Percentiles rank a stretch among this genome's conserved stretches.
Evolutionary conservation across 2,329 filamentous ascomycete genomes (phyloP).

Genomic region (Fusarium sp.): DNA sequence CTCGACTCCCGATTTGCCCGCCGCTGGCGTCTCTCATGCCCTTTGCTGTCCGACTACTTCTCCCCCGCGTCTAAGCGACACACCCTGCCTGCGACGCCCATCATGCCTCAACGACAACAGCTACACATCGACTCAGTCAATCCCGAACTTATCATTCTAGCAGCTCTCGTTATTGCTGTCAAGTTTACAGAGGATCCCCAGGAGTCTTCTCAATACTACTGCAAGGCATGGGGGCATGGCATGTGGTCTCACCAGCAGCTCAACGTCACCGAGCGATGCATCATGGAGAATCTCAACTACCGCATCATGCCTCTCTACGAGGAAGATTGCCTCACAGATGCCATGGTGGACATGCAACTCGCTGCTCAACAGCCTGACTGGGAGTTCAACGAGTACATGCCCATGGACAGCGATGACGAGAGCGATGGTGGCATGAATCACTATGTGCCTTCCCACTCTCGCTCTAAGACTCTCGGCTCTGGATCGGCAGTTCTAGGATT

Average conservation of each 20-base stretch:
- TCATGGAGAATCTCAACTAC: slow-evolving; percentile 74
- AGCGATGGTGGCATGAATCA: slow-evolving; percentile 42
- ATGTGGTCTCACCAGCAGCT: slow-evolving; percentile 73
- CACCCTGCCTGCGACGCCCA: slow-evolving; percentile 60
- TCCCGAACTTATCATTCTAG: slow-evolving; percentile 74
- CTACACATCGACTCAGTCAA: slow-evolving; percentile 72
- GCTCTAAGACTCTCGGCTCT: slow-evolving; percentile 54
- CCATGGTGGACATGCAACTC: slow-evolving; percentile 73
- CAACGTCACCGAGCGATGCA: slow-evolving; percentile 72
- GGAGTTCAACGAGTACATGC: slow-evolving; percentile 48
- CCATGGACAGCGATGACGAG: slow-evolving; percentile 50
- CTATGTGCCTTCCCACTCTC: slow-evolving; percentile 52
- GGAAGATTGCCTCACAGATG: slow-evolving; percentile 68
- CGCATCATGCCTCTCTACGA: slow-evolving; percentile 72
- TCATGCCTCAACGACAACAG: slow-evolving; percentile 52
- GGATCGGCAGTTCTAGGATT: slow-evolving; percentile 43
- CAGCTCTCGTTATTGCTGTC: slow-evolving; percentile 72
- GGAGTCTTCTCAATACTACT: slow-evolving; percentile 66
- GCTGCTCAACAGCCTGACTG: slow-evolving; percentile 58
- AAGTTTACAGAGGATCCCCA: slow-evolving; percentile 75
- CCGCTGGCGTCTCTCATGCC: slow-evolving; percentile 71
- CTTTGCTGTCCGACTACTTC: slow-evolving; percentile 56
- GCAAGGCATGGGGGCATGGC: slow-evolving; percentile 65
- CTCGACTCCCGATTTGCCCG: slow-evolving; percentile 73
- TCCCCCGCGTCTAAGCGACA: slow-evolving; percentile 59